Evolutionary conservation across 768 basidiomycete genomes (phyloP).

Genomic region (Suillus variegatus): DNA sequence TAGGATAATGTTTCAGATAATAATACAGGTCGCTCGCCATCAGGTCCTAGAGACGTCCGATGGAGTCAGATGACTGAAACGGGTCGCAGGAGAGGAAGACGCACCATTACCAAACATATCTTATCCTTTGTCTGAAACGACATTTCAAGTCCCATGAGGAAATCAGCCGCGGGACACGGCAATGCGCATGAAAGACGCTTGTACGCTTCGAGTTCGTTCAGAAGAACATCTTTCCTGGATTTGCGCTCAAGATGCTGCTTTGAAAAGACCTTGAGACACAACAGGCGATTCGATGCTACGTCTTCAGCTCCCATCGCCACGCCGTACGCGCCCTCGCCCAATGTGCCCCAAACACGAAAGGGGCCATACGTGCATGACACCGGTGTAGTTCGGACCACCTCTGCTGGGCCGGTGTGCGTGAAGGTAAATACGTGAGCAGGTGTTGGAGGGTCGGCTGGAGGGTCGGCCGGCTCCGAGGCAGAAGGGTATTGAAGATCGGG

Average conservation of each 20-base stretch:
- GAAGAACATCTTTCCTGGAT: no score
- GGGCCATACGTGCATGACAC: no score
- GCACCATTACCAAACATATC: slow-evolving; percentile 43
- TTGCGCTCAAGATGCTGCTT: no score
- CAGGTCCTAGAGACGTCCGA: slow-evolving; percentile 32
- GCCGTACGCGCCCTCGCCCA: no score
- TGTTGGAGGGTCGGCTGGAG: neutral
- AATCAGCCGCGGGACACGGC: no score
- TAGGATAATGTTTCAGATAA: slow-evolving; percentile 25
- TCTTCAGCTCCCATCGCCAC: no score
- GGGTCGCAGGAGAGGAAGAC: slow-evolving; percentile 1
- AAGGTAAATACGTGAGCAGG: neutral
- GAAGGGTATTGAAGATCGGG: neutral
- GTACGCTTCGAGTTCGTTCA: no score
- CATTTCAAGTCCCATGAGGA: slow-evolving; percentile 21
- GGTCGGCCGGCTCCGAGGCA: neutral
- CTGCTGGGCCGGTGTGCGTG: neutral
- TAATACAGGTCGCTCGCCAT: slow-evolving; percentile 39
- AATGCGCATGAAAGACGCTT: no score
- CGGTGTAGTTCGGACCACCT: neutral
- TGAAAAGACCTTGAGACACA: no score
- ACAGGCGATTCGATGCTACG: no score
- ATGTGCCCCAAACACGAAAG: no score
- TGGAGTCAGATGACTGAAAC: neutral
- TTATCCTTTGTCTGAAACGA: slow-evolving; percentile 31